Percentiles rank a stretch among this genome's conserved stretches.
Conservation (phyloP, 2,329 filamentous ascomycete species). For the Hortaea werneckii region DNA sequence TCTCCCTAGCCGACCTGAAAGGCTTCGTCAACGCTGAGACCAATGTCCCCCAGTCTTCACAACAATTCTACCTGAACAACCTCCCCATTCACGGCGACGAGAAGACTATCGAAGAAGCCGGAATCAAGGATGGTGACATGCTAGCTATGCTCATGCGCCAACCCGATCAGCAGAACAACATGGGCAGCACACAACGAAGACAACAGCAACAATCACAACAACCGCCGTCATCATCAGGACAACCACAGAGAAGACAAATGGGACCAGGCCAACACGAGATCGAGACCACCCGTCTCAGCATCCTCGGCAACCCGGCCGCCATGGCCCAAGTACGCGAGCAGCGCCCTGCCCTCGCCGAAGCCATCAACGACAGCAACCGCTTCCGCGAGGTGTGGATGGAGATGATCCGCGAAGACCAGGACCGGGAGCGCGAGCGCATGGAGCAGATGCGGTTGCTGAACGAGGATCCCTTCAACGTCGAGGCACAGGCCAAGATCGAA, state of each 20-base stretch:
- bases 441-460: slow-evolving; percentile 78
- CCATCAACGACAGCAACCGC: slow-evolving; percentile 61
- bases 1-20: slow-evolving; percentile 77
- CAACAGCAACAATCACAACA: slow-evolving; percentile 4
- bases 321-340: slow-evolving; percentile 60
- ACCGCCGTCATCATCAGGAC: slow-evolving; percentile 2
- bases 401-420: slow-evolving; percentile 59
- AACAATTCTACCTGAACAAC: slow-evolving; percentile 87
- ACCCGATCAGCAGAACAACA: slow-evolving; percentile 35
- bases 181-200: slow-evolving; percentile 23
- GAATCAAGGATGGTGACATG: slow-evolving; percentile 84
- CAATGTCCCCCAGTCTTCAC: slow-evolving; percentile 57
- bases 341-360: slow-evolving; percentile 66
- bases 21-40: slow-evolving; percentile 80
- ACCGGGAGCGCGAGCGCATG: slow-evolving; percentile 65
- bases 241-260: slow-evolving; percentile 10
- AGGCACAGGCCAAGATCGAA: slow-evolving; percentile 84
- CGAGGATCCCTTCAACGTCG: slow-evolving; percentile 86
- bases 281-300: slow-evolving; percentile 73
- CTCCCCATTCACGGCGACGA: slow-evolving; percentile 64
- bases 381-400: slow-evolving; percentile 65
- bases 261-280: slow-evolving; percentile 38
- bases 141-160: slow-evolving; percentile 65
- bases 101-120: slow-evolving; percentile 71
- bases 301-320: slow-evolving; percentile 67